Evolutionary conservation across 2,329 filamentous ascomycete genomes (phyloP), one percentile per base, ranked within the genome.

Genomic region (Sordariomycetes sp.): DNA sequence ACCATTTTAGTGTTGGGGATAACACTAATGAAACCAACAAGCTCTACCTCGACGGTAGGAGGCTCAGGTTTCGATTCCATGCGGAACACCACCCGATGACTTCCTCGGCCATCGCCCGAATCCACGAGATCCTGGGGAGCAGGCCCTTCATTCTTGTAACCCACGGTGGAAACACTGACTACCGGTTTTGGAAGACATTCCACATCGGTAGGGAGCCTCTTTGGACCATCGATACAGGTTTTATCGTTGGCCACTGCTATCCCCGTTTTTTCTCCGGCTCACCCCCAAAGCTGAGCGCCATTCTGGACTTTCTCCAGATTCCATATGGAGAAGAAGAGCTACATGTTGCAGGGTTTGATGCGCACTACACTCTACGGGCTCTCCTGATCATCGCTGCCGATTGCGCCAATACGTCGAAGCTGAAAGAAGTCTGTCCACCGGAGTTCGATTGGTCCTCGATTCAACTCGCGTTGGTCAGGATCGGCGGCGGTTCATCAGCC

Each of bases 301-400:
- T 57, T 6, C 46, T 53, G 12, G 7, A 46, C 10, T 53, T 53
- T 24, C 50, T 57, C 10, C 18, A 48, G 8, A 48, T 57, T 28
- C 55, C 32, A 18, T 48, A 57, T 22, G 11, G 25, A 2, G 5
- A 16, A 2, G 3, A 8, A 2, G 20, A 57, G n/a, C 25, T 57
- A 22, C 55, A 57, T 32, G 1, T 57, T 18, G 55, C 55, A 24
- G 55, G 55, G 18, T 43, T 53, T n/a, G 55, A 57, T 25, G 46
- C 55, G 11, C n/a, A 35, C 46, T 52, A 52, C 34, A 52, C 55
- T 20, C 11, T 57, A 14, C 32, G 37, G n/a, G 55, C 50, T 35
- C 43, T 57, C 25, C 55, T 57, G 10, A 18, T 16, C 16, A 51
- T 57, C 18, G 25, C 50, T 32, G 40, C 55, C 43, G 18, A 46